These are phyloP conservation scores for Bacidia rubella DNA, from an alignment of 495 filamentous ascomycete species.

Conservation along the genomic window DNA sequence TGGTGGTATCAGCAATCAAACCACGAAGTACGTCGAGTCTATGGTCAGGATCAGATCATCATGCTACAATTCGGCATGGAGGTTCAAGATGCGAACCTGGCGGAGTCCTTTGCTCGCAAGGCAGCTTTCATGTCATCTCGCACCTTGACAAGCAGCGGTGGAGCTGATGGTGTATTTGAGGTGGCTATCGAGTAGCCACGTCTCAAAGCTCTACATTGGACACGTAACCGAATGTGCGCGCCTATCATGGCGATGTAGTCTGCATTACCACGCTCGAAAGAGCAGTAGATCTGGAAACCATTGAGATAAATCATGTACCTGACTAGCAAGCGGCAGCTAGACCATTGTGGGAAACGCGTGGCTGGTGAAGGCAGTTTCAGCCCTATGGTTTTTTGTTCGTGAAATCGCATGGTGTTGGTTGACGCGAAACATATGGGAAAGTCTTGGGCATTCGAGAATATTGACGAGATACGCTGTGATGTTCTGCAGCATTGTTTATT, in stretches of 20 bases:
- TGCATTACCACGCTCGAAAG: too few species aligned
- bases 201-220: background rate
- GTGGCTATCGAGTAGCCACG: conserved; percentile 14
- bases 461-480: background rate
- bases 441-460: background rate
- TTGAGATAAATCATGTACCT: background rate
- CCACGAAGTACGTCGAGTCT: conserved; percentile 46
- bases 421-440: background rate
- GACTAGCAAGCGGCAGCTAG: background rate
- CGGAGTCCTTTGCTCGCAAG: conserved; percentile 46
- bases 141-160: conserved; percentile 37
- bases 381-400: background rate
- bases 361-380: background rate
- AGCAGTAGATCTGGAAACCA: too few species aligned
- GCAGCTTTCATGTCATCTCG: conserved; percentile 46
- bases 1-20: conserved; percentile 49
- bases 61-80: too few species aligned
- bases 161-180: conserved; percentile 27
- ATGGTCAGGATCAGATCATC: too few species aligned
- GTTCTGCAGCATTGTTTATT: background rate
- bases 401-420: background rate
- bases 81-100: conserved; percentile 35
- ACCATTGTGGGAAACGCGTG: background rate
- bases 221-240: background rate
- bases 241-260: background rate